Evolutionary conservation across 352 stramenopile species (phyloP).

Genomic region (Halophytophthora polymorphica): DNA sequence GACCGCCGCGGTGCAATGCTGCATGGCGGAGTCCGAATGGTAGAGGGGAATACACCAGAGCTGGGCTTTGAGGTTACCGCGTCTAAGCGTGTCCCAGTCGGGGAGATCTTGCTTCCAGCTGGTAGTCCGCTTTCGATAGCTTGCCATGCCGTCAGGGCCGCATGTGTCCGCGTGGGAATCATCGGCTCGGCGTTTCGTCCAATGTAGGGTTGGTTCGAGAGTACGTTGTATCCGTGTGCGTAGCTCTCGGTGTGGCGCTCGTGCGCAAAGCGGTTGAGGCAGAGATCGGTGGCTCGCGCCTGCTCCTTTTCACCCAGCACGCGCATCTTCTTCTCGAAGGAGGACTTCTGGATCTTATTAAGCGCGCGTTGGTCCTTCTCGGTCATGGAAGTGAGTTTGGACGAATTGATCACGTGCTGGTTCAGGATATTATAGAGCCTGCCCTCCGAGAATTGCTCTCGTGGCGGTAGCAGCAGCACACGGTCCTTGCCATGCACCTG

Average conservation of each 20-base stretch:
- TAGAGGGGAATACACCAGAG: background rate
- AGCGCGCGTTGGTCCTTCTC: slow-evolving; percentile 44
- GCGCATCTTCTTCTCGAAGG: slow-evolving; percentile 52
- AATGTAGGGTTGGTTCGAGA: slow-evolving; percentile 58
- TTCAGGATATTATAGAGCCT: slow-evolving; percentile 81
- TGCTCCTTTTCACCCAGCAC: slow-evolving; percentile 32
- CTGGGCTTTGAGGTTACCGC: background rate
- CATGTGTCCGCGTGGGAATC: slow-evolving; percentile 45
- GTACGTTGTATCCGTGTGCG: slow-evolving; percentile 59
- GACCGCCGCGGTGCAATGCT: slow-evolving; percentile 1
- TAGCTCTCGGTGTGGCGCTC: slow-evolving; percentile 53
- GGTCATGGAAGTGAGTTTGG: slow-evolving; percentile 35
- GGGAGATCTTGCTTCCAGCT: slow-evolving; percentile 25
- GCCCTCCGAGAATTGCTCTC: slow-evolving; percentile 63
- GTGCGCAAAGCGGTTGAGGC: slow-evolving; percentile 64
- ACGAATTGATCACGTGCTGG: slow-evolving; percentile 51
- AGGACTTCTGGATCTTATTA: slow-evolving; percentile 63
- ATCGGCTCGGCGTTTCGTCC: slow-evolving; percentile 46
- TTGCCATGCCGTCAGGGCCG: slow-evolving; percentile 38
- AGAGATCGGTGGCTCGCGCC: slow-evolving; percentile 35
- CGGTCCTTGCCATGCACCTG: slow-evolving; percentile 53
- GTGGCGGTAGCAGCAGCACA: slow-evolving; percentile 43
- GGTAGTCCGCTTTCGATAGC: slow-evolving; percentile 40
- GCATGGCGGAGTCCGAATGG: background rate
- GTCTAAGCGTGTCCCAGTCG: slow-evolving; percentile 1